These are phyloP conservation scores for Sphaerulina musiva DNA, from an alignment of 2,329 filamentous ascomycete species.

Conservation along the genomic window DNA sequence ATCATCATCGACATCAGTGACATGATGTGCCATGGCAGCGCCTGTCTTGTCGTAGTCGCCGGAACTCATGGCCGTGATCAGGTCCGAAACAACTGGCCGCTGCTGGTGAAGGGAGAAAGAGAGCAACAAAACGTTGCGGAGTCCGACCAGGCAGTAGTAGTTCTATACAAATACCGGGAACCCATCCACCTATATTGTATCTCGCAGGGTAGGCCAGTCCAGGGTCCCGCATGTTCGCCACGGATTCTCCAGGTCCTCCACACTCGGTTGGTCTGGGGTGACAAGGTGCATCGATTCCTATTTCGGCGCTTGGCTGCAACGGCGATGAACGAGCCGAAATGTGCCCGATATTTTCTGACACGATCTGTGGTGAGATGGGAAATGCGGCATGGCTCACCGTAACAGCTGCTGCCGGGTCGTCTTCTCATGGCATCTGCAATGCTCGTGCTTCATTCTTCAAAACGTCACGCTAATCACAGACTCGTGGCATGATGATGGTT, in stretches of 20 bases:
- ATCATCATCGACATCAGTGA: constrained; percentile 18
- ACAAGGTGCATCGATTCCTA: constrained; percentile 9
- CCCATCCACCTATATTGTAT: constrained; percentile 5
- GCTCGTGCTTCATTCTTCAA: neutral
- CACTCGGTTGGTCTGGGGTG: constrained; percentile 13
- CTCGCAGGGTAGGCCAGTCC: constrained; percentile 1
- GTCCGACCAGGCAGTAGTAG: neutral
- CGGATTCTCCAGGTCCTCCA: constrained; percentile 15
- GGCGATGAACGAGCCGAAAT: constrained; percentile 4
- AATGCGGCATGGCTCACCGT: neutral
- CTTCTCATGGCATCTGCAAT: neutral
- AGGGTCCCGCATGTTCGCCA: constrained; percentile 9
- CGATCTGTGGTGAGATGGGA: neutral
- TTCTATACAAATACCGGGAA: neutral
- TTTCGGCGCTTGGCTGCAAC: constrained; percentile 10
- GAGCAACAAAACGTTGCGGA: neutral
- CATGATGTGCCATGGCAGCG: constrained; percentile 14
- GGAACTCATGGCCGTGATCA: neutral
- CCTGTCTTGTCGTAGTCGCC: constrained; percentile 41
- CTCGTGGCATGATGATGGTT: neutral
- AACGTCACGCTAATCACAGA: neutral
- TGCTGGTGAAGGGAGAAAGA: neutral
- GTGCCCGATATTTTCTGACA: constrained; percentile 6
- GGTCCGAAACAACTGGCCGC: constrained; percentile 23
- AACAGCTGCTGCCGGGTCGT: neutral